Evolutionary conservation across 2,329 filamentous ascomycete species (phyloP), one percentile per base, ranked within the genome.

Genomic region (Akanthomyces lecanii): DNA sequence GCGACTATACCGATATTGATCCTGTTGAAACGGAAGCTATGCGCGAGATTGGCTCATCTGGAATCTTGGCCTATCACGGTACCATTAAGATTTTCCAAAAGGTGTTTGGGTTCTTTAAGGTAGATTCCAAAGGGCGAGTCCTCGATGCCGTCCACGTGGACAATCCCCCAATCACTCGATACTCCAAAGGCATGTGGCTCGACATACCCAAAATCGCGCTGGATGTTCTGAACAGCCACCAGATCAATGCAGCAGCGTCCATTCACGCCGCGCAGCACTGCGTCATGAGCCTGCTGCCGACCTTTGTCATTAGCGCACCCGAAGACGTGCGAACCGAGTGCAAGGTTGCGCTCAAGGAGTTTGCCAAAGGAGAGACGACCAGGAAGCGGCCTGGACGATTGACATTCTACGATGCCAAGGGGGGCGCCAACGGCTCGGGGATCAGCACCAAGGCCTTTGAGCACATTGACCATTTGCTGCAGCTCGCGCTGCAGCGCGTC

Each of bases 181-280:
- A 88, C 71, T 90, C 86, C 69, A 96, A 95, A 73, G 95, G 93
- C 45, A 91, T 97, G 86, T 99, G 95, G 95, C 84, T 98, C 16
- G 94, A 98, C 72, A 87, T 99, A 2, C 94, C 95, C 0, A 88
- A 87, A 65, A 75, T 74, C 1, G 92, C 92, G 0, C 83, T 98
- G 6, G 86, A 92, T 16, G 92, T 97, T 48, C 82, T 99, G 1
- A 83, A 88, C 47, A 83, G 83, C 0, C 81, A 88, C 8, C 81
- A 87, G 0, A 80, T 98, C 38, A 91, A 97, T 72, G 83, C 94
- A 11, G 94, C 92, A 0, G 95, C 89, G 0, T 91, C 91, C 0
- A 97, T 99, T 63, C 95, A 98, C 72, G 94, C 94, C 0, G 94
- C 95, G 2, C 92, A 98, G 76, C 95, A 99, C 73, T 92, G 93